Evolutionary conservation across 306 rosid genomes (phyloP).

Genomic region (Alnus rubra): DNA sequence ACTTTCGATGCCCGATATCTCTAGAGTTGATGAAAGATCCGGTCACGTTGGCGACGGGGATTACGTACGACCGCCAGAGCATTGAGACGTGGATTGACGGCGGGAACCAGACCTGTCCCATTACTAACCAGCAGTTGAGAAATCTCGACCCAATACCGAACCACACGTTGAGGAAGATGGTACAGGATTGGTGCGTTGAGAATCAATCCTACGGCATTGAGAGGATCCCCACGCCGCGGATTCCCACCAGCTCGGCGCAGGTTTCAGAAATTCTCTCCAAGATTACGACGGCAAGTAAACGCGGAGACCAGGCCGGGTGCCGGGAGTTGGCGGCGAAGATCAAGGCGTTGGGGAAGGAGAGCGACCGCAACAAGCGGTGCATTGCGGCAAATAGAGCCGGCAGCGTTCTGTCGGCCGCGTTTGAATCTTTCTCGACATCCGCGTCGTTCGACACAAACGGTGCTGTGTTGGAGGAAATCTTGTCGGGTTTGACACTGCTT

Average conservation of each 20-base stretch:
- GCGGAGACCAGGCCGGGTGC: neutral
- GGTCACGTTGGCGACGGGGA: neutral
- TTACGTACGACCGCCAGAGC: neutral
- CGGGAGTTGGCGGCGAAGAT: neutral
- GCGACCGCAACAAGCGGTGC: neutral
- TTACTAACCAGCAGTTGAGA: neutral
- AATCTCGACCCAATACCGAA: neutral
- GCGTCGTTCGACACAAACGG: neutral
- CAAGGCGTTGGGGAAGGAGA: neutral
- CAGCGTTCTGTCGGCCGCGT: neutral
- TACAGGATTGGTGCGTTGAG: neutral
- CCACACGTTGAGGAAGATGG: neutral
- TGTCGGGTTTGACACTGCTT: neutral
- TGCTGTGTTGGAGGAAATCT: neutral
- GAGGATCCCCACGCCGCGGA: neutral
- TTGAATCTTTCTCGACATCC: neutral
- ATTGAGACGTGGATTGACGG: neutral
- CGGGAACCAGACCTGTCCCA: neutral
- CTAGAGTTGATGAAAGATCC: conserved; percentile 2
- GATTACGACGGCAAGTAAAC: neutral
- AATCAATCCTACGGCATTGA: neutral
- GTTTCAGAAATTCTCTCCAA: neutral
- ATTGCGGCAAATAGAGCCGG: neutral
- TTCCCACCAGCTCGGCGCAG: neutral
- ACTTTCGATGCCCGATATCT: neutral